These are phyloP conservation scores for Alternaria atra DNA, from an alignment of 2,329 filamentous ascomycete species.

Conservation along the genomic window DNA sequence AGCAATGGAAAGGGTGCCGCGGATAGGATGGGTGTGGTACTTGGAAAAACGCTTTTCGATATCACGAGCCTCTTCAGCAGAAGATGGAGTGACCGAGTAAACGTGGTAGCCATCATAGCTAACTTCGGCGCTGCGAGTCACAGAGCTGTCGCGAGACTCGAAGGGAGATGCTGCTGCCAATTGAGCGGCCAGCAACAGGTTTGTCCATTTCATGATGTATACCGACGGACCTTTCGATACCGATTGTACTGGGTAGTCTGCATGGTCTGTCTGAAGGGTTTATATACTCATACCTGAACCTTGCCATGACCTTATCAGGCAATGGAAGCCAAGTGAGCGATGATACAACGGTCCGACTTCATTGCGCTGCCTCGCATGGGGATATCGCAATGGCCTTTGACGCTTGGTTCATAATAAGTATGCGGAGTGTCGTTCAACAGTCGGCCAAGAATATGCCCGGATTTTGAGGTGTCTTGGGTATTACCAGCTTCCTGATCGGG, in stretches of 20 bases:
- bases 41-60: slow-evolving; percentile 23
- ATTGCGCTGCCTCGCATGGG: not conserved
- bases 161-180: slow-evolving; percentile 25
- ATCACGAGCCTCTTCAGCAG: slow-evolving; percentile 25
- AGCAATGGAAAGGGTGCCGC: slow-evolving; percentile 42
- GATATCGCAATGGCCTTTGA: not conserved
- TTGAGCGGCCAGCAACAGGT: slow-evolving; percentile 17
- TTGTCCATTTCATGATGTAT: slow-evolving; percentile 21
- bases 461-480: slow-evolving; percentile 5
- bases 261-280: not conserved
- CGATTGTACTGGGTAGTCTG: not conserved
- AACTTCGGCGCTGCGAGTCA: slow-evolving; percentile 6
- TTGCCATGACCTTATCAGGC: not conserved
- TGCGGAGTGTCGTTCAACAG: slow-evolving; percentile 6
- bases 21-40: slow-evolving; percentile 32
- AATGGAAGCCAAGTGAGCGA: slow-evolving; percentile 5
- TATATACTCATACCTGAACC: not conserved
- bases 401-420: slow-evolving; percentile 9
- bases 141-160: not conserved
- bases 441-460: slow-evolving; percentile 21
- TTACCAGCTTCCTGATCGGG: slow-evolving; percentile 31
- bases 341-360: slow-evolving; percentile 7
- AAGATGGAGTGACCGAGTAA: slow-evolving; percentile 29
- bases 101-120: slow-evolving; percentile 33
- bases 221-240: not conserved